A percentile compares a stretch with the other conserved stretches of the same genome.
Evolutionary conservation across 1,284 basidiomycete genomes (phyloP).

Genomic region (Tylopilus sp.): DNA sequence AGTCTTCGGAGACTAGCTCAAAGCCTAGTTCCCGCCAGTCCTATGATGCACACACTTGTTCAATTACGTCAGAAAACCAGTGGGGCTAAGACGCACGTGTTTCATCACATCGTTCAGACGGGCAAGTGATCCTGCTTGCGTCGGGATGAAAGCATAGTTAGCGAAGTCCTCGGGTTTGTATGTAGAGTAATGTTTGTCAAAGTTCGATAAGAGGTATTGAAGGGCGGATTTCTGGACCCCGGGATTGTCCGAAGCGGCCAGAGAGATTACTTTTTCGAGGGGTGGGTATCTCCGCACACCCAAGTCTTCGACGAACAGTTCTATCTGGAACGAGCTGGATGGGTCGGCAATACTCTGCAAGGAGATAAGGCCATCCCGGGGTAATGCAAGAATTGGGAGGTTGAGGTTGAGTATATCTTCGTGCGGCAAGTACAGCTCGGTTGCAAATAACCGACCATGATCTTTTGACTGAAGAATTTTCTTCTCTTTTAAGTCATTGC

Average conservation of each 20-base stretch:
- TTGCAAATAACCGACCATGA: slow-evolving; percentile 15
- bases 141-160: slow-evolving; percentile 32
- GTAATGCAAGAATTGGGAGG: slow-evolving; percentile 32
- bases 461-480: slow-evolving; percentile 21
- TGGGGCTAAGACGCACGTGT: not conserved
- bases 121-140: slow-evolving; percentile 11
- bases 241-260: slow-evolving; percentile 20
- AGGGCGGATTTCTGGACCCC: slow-evolving; percentile 21
- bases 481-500: slow-evolving; percentile 12
- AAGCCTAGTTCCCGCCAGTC: slow-evolving; percentile 38
- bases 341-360: not conserved
- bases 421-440: slow-evolving; percentile 27
- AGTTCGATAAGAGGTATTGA: slow-evolving; percentile 28
- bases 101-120: slow-evolving; percentile 20
- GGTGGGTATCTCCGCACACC: slow-evolving; percentile 29
- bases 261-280: slow-evolving; percentile 28
- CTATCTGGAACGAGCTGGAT: not conserved
- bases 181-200: slow-evolving; percentile 25
- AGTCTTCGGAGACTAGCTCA: slow-evolving; percentile 15
- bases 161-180: slow-evolving; percentile 30
- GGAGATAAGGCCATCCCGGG: not conserved
- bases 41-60: slow-evolving; percentile 31
- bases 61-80: not conserved
- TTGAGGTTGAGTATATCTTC: slow-evolving; percentile 19
- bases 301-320: slow-evolving; percentile 11